Evolutionary conservation across 2,329 filamentous ascomycete genomes (phyloP), one percentile per base, ranked within the genome.

Genomic region (Aspergillus texensis): DNA sequence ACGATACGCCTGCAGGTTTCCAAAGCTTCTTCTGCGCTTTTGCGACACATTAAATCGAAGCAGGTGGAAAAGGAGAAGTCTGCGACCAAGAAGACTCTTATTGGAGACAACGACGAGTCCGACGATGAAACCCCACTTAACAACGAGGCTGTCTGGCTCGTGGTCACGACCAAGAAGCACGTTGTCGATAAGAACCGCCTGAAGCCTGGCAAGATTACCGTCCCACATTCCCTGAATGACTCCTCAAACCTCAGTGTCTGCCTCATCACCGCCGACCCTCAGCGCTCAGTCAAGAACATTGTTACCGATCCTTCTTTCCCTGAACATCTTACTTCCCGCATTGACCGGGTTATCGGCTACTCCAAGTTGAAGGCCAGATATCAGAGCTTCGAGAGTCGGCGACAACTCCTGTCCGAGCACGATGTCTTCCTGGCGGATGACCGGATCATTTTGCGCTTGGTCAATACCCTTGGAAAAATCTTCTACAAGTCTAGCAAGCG

Each of bases 351-450:
- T 53, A 90, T 98, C 72, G 93, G 93, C 71, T 82, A 94, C 69
- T 85, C 86, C 72, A 96, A 98, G 79, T 84, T 99, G 71, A 94
- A 94, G 81, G 86, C 89, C 71, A 94, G 95, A 82, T 97, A 91
- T 85, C 89, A 91, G 83, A 88, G 91, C 65, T 99, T 92, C 80
- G 95, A 99, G 82, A 88, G 88, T 59, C 89, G 92, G 79, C 86
- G 95, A 68, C 92, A 95, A 78, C 86, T 99, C 41, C 86, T 90
- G 66, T 83, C 88, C 52, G 92, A 97, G 78, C 93, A 97, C 79
- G 95, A 98, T 76, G 82, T 98, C 62, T 98, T 99, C 82, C 85
- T 99, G 62, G 94, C 91, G 58, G 95, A 99, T 77, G 92, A 97
- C 74, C 86, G 95, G 56, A 91, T 99, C 61, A 81, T 89, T 66